Conservation (phyloP, 495 filamentous ascomycete species). For the Podospora tetraspora region DNA sequence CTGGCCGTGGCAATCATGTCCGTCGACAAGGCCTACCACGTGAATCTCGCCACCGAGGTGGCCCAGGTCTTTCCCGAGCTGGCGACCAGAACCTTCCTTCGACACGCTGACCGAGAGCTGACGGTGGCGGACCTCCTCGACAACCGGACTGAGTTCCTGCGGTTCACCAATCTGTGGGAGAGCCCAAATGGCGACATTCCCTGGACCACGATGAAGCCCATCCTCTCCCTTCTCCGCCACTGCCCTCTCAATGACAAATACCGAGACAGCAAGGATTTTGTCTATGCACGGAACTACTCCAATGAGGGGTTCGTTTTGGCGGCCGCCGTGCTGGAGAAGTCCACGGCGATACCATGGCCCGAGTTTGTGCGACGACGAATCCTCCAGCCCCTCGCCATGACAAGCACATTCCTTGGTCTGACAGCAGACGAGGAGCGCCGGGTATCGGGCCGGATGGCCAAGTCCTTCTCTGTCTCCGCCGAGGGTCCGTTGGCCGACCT, state of each 20-base stretch:
- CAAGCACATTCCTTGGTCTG: conserved; percentile 8
- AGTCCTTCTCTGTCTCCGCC: conserved; percentile 8
- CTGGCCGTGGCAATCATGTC: conserved; percentile 34
- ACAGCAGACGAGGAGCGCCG: neutral
- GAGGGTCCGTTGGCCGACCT: conserved; percentile 1
- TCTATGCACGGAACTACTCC: conserved; percentile 17
- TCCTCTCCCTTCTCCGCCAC: conserved; percentile 8
- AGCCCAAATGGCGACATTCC: conserved; percentile 15
- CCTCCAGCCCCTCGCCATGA: conserved; percentile 13
- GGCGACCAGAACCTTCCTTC: neutral
- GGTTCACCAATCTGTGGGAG: conserved; percentile 21
- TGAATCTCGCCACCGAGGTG: conserved; percentile 15
- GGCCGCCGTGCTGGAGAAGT: conserved; percentile 14
- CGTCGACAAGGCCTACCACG: conserved; percentile 23
- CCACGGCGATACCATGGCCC: neutral
- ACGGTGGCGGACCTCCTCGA: conserved; percentile 19
- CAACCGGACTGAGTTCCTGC: conserved; percentile 15
- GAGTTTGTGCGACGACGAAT: conserved; percentile 8
- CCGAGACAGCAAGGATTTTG: neutral
- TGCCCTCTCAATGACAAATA: conserved; percentile 11
- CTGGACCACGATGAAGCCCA: conserved; percentile 1
- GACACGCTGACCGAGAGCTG: conserved; percentile 3
- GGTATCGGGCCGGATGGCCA: neutral
- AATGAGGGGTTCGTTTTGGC: conserved; percentile 19
- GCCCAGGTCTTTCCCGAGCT: conserved; percentile 11